phyloP scores from a whole-genome alignment of 2,329 filamentous ascomycete genomes.

The Cladosporium austrohemisphaericum region DNA sequence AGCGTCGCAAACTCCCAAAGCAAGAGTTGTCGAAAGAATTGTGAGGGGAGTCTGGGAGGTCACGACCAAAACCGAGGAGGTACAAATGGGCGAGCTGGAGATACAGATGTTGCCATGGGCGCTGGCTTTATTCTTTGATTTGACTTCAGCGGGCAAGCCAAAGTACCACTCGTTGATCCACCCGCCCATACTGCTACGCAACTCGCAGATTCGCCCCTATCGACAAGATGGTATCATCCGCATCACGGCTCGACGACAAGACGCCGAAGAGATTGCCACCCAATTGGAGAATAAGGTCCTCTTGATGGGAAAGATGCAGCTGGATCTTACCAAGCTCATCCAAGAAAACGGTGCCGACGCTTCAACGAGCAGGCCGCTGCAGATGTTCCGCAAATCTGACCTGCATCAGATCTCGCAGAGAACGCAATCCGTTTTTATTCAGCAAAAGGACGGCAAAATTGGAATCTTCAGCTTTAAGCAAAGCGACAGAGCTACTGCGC shows the following conservation, averaged over 20 bases:
- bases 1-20: neutral
- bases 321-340: slow-evolving; percentile 20
- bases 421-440: slow-evolving; percentile 21
- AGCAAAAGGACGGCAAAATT: slow-evolving; percentile 10
- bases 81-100: slow-evolving; percentile 26
- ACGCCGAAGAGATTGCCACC: slow-evolving; percentile 28
- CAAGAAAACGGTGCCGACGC: neutral
- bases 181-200: slow-evolving; percentile 21
- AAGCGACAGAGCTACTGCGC: slow-evolving; percentile 15
- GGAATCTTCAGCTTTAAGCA: slow-evolving; percentile 18
- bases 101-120: slow-evolving; percentile 28
- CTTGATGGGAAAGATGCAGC: slow-evolving; percentile 15
- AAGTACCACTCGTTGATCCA: slow-evolving; percentile 22
- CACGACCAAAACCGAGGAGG: slow-evolving; percentile 23
- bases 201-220: slow-evolving; percentile 22
- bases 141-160: slow-evolving; percentile 13
- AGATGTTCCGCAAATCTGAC: slow-evolving; percentile 19
- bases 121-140: slow-evolving; percentile 27
- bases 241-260: slow-evolving; percentile 29
- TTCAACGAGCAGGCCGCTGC: neutral
- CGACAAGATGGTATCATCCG: slow-evolving; percentile 25
- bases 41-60: slow-evolving; percentile 28
- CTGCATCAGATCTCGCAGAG: slow-evolving; percentile 19
- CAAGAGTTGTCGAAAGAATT: slow-evolving; percentile 24
- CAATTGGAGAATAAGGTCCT: slow-evolving; percentile 23